Evolutionary conservation across 345 rosid species (phyloP), one percentile per base, ranked within the genome.

Genomic region (Limnanthes douglasii): DNA sequence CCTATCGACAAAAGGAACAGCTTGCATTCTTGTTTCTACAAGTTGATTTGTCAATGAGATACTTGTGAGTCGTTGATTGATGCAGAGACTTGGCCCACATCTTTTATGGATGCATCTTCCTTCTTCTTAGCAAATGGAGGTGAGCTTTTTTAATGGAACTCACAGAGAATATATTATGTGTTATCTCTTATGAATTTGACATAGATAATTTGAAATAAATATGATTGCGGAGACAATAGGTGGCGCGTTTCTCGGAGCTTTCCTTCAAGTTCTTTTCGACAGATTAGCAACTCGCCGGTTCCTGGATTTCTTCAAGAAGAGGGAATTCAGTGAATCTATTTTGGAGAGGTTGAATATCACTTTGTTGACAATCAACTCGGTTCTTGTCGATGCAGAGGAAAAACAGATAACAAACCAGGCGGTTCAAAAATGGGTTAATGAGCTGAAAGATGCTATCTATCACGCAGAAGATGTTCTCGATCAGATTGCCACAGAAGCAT

Each of bases 341-440:
- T 45, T 45, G 11, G 61, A 54, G 50, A 37, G 46, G 44, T 38
- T 53, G 47, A 41, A 49, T 34, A 23, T 22, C 15, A 41, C 41
- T 0, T 41, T 60, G 51, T 40, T 53, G 36, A 38, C 52, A 13
- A 34, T 62, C 3, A 21, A 55, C 14, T 43, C 51, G 11, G 59
- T 62, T 21, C 60, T 62, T 34, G 42, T 34, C 9, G 63, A 52
- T 48, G 68, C 68, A 0, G 68, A 62, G 18, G 64, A 56, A 41
- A 62, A 62, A 32, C 68, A 62, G 28, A 40, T 47, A 2, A 37
- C 56, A 3, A 39, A 47, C 21, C 23, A 15, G 0, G 11, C 18
- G n/a, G 54, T 62, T 19, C 48, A 62, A 30, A 46, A 47, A 25
- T 62, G 68, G 60, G 37, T 57, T 14, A 45, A 47, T 15, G 41